Evolutionary conservation across 352 stramenopile species (phyloP).

Genomic region (Pythium phragmitis): DNA sequence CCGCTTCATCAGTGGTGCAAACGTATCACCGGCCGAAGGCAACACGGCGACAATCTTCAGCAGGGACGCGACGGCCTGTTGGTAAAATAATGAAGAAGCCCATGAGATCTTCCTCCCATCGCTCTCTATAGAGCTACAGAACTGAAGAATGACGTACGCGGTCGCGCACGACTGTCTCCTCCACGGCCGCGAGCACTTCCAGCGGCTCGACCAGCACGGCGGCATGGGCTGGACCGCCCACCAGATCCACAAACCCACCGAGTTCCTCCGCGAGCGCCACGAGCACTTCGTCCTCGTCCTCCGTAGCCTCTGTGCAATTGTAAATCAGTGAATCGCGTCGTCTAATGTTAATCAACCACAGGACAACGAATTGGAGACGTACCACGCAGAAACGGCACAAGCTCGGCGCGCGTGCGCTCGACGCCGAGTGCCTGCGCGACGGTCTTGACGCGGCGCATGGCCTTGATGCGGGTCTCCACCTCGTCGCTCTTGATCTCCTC

Average conservation of each 20-base stretch:
- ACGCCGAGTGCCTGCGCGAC: constrained; percentile 90
- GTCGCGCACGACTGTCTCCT: constrained; percentile 94
- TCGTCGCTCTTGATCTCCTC: constrained; percentile 92
- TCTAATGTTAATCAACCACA: too few relatives aligned
- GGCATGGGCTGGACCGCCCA: constrained; percentile 69
- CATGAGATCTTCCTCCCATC: too few relatives aligned
- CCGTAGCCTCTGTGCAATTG: constrained; percentile 61
- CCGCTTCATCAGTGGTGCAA: constrained; percentile 76
- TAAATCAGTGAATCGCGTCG: background rate
- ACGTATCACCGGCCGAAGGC: constrained; percentile 58
- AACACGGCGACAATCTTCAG: constrained; percentile 71
- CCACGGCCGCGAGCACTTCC: constrained; percentile 88
- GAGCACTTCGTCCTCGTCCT: constrained; percentile 94
- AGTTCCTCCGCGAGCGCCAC: constrained; percentile 90
- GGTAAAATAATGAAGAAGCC: background rate
- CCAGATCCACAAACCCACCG: constrained; percentile 86
- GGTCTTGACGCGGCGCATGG: constrained; percentile 91
- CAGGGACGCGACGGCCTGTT: constrained; percentile 63
- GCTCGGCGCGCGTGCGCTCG: constrained; percentile 73
- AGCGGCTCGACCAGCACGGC: constrained; percentile 85
- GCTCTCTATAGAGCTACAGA: background rate
- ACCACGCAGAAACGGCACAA: constrained; percentile 90
- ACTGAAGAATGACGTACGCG: constrained; percentile 28
- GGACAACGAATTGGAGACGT: background rate
- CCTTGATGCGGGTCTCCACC: constrained; percentile 92